Evolutionary conservation across 306 rosid genomes (phyloP).

Genomic region (Rosa lucieae): DNA sequence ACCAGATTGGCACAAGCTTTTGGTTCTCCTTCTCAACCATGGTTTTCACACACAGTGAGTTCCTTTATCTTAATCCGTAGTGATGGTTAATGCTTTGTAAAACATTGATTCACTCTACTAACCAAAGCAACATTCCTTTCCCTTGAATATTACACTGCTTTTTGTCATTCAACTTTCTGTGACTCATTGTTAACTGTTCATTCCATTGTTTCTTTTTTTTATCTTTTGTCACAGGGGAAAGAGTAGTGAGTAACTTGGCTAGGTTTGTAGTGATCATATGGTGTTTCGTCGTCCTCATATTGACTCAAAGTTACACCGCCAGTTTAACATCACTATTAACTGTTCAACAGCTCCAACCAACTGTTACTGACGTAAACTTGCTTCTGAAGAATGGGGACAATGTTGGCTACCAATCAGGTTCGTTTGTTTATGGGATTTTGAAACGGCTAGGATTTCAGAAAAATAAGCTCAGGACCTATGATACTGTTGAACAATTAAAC

Average conservation of each 20-base stretch:
- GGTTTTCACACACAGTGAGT: constrained; percentile 18
- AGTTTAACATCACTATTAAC: constrained; percentile 25
- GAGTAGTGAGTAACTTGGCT: constrained; percentile 21
- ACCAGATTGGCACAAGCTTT: constrained; percentile 28
- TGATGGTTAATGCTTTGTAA: not conserved
- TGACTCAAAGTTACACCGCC: constrained; percentile 25
- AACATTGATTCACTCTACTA: not conserved
- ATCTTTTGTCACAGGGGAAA: constrained; percentile 13
- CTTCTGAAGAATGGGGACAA: constrained; percentile 9
- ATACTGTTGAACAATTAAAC: not conserved
- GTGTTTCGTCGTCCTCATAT: constrained; percentile 21
- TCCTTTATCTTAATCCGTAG: not conserved
- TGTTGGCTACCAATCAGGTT: constrained; percentile 10
- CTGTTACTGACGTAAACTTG: constrained; percentile 23
- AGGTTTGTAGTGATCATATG: constrained; percentile 25
- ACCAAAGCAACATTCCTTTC: too few species aligned
- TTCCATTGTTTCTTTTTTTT: not conserved
- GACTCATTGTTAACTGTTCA: not conserved
- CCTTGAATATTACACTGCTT: too few species aligned
- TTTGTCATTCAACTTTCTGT: not conserved
- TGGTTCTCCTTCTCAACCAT: constrained; percentile 21
- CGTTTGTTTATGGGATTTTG: constrained; percentile 3
- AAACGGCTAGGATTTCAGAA: not conserved
- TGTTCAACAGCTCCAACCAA: constrained; percentile 26
- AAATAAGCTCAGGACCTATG: not conserved